A percentile compares a stretch with the other conserved stretches of the same genome.
Conservation (phyloP, 108 stramenopile genomes). For the Cyclostephanos tholiformis region DNA sequence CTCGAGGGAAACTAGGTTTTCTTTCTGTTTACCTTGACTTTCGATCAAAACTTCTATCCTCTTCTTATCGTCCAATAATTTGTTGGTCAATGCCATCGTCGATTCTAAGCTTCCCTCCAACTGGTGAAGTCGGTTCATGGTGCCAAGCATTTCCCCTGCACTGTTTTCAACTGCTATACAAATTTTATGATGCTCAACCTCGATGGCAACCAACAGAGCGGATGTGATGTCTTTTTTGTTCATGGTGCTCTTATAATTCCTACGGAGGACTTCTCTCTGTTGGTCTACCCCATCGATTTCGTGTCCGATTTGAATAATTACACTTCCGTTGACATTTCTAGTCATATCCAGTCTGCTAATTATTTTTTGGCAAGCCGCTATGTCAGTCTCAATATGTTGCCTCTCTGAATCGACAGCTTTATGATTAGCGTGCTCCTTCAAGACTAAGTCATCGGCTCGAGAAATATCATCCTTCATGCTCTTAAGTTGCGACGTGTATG, state of each 20-base stretch:
- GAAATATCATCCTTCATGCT: slow-evolving; percentile 3
- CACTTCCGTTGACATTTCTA: background rate
- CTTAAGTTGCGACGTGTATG: background rate
- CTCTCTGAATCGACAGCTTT: slow-evolving; percentile 9
- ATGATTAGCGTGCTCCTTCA: slow-evolving; percentile 7
- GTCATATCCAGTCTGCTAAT: background rate
- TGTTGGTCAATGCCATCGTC: background rate
- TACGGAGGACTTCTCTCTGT: slow-evolving; percentile 13
- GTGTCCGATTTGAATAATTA: slow-evolving; percentile 9
- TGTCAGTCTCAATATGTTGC: slow-evolving; percentile 14
- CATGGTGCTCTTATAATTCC: slow-evolving; percentile 4
- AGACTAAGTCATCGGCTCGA: slow-evolving; percentile 2
- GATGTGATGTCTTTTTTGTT: background rate
- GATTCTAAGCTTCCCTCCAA: slow-evolving; percentile 4
- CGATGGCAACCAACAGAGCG: slow-evolving; percentile 15
- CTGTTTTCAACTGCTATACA: background rate
- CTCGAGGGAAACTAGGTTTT: slow-evolving; percentile 17
- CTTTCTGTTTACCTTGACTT: slow-evolving; percentile 13
- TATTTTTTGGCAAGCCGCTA: background rate
- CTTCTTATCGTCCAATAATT: slow-evolving; percentile 14
- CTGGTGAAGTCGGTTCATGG: slow-evolving; percentile 2
- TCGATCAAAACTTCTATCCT: background rate
- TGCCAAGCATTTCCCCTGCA: background rate
- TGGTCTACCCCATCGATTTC: slow-evolving; percentile 19
- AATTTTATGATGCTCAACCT: slow-evolving; percentile 9